Base-by-base conservation (phyloP, 2,329 filamentous ascomycete species). In the Aureobasidium sp. region DNA sequence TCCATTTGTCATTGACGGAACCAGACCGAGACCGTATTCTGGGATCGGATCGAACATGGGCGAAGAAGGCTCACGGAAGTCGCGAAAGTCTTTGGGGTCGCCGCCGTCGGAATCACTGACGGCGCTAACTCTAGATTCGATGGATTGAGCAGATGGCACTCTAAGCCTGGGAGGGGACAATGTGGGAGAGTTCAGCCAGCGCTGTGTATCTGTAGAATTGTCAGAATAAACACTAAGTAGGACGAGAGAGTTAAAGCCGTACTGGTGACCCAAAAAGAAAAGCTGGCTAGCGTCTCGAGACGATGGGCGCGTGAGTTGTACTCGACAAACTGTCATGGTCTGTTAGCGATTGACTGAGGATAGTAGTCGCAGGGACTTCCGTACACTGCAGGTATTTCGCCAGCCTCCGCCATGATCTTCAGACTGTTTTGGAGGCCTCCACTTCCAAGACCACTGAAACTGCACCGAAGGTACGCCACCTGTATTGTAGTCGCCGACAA, bases 391-490 rank as follows among this genome's bases (percentile, higher is more conserved):
- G 69, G 88, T 89, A 72, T 95, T 97, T 71, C 91, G 89, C 93
- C 94, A 99, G 48, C 94, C 94, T 62, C 91, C 91, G 34, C 89
- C 90, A 69, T 85, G 85, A 72, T 97, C 92, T 71, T 97, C 92
- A 17, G 79, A 77, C 15, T 78, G 71, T 79, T 91, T 96, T 41
- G 94, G 94, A 9, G 94, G 90, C 72, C 89, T 91, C 91, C 93
- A 99, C 79, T 88, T 94, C 94, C 94, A 99, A 8, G 88, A 87
- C 91, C 93, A 99, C 66, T 93, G 88, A 72, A 97, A 97, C 37
- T 91, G 87, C 34, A 96, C 87, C 1, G 90, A 93, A 7, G 88
- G 80, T 69, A 81, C 90, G n/a, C 93, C 92, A 36, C 83, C 86
- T 0, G 94, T 99, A 2, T 84, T 83, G 72, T 89, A 97, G 73